These are phyloP conservation scores for Hericium coralloides DNA, from an alignment of 768 basidiomycete genomes.

Conservation along the genomic window DNA sequence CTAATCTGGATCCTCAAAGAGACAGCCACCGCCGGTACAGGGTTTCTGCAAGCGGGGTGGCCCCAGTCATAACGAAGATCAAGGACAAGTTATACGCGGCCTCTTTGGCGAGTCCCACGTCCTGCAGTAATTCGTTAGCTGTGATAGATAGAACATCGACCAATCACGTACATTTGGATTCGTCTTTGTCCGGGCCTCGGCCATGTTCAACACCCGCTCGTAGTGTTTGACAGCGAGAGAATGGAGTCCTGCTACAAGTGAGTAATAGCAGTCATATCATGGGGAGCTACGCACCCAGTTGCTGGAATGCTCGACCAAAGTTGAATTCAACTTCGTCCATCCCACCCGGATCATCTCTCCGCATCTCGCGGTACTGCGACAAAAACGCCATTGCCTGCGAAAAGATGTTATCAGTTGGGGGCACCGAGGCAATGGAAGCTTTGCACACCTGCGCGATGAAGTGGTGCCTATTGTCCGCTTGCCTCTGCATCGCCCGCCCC, in stretches of 20 bases:
- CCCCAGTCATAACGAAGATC: constrained; percentile 75
- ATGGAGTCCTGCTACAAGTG: constrained; percentile 48
- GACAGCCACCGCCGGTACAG: constrained; percentile 81
- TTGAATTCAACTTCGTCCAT: constrained; percentile 86
- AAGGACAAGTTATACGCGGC: constrained; percentile 84
- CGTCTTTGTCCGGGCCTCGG: constrained; percentile 32
- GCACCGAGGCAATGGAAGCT: not conserved
- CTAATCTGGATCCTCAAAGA: constrained; percentile 27
- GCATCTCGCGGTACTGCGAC: constrained; percentile 65
- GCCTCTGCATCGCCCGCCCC: constrained; percentile 87
- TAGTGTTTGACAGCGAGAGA: constrained; percentile 83
- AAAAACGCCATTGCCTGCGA: constrained; percentile 76
- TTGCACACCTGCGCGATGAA: constrained; percentile 59
- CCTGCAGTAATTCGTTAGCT: constrained; percentile 22
- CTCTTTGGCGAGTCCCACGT: constrained; percentile 52
- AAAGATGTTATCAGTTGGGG: not conserved
- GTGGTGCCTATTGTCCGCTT: constrained; percentile 90
- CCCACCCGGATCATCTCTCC: constrained; percentile 33
- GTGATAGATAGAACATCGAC: not conserved
- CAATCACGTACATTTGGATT: constrained; percentile 23
- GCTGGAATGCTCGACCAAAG: constrained; percentile 87
- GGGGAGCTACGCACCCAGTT: constrained; percentile 52
- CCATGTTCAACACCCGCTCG: constrained; percentile 59
- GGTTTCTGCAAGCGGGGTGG: constrained; percentile 55
- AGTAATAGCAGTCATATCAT: not conserved